These are phyloP conservation scores for Maudiozyma humilis DNA, from an alignment of 1,139 yeast genomes.

Conservation along the genomic window DNA sequence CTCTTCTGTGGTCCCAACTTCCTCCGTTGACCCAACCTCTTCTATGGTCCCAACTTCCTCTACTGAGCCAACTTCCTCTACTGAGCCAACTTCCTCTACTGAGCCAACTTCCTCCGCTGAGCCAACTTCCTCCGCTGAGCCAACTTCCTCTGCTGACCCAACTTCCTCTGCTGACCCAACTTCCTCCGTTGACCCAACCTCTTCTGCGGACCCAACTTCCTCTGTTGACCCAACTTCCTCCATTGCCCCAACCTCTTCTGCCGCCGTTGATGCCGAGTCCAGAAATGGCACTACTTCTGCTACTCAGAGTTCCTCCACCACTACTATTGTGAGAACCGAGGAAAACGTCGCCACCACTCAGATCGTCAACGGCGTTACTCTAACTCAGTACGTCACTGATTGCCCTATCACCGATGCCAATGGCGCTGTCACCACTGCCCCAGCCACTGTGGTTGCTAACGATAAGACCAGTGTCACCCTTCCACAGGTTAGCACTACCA, in stretches of 20 bases:
- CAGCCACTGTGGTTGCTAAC: constrained; percentile 1
- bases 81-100: constrained; percentile 32
- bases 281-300: neutral
- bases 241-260: constrained; percentile 30
- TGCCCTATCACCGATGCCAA: constrained; percentile 2
- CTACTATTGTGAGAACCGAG: neutral
- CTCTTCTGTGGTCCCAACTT: neutral
- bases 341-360: neutral
- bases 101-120: constrained; percentile 31
- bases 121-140: constrained; percentile 18
- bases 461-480: neutral
- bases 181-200: neutral
- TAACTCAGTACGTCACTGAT: constrained; percentile 2
- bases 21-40: neutral
- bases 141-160: constrained; percentile 13
- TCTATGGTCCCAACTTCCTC: neutral
- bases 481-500: constrained; percentile 4
- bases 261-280: neutral
- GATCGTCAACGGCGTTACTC: neutral
- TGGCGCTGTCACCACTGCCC: neutral
- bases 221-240: constrained; percentile 31
- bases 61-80: constrained; percentile 11
- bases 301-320: neutral
- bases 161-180: neutral
- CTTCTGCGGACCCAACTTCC: constrained; percentile 1